Evolutionary conservation across 768 basidiomycete species (phyloP).

Genomic region (Amanita pseudoporphyria): DNA sequence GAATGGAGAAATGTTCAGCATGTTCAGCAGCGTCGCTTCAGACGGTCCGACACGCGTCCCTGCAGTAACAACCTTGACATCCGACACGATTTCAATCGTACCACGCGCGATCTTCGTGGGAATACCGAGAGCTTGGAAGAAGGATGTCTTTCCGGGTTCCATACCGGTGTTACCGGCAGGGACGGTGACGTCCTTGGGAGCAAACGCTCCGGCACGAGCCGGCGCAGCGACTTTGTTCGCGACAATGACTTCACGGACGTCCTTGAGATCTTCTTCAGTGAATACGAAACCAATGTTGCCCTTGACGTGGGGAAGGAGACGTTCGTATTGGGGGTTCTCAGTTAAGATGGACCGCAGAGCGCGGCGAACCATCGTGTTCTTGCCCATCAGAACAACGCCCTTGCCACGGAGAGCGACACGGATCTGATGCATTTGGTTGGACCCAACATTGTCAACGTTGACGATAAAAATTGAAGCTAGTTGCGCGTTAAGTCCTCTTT

Average conservation of each 20-base stretch:
- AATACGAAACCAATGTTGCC: slow-evolving; percentile 99
- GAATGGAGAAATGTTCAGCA: slow-evolving; percentile 99
- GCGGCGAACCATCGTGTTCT: slow-evolving; percentile 99
- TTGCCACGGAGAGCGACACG: slow-evolving; percentile 93
- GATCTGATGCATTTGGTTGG: slow-evolving; percentile 99
- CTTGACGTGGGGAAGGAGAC: slow-evolving; percentile 88
- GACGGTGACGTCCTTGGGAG: slow-evolving; percentile 86
- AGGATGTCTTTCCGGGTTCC: slow-evolving; percentile 99
- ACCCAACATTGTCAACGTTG: slow-evolving; percentile 99
- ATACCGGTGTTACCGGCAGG: slow-evolving; percentile 98
- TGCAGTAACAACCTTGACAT: slow-evolving; percentile 89
- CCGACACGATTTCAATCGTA: slow-evolving; percentile 98
- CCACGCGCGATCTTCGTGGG: slow-evolving; percentile 99
- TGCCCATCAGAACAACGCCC: slow-evolving; percentile 97
- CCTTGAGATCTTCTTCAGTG: slow-evolving; percentile 87
- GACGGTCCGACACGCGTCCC: slow-evolving; percentile 94
- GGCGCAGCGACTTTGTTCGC: slow-evolving; percentile 99
- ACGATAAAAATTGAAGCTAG: slow-evolving; percentile 96
- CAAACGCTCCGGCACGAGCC: slow-evolving; percentile 95
- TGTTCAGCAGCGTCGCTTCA: slow-evolving; percentile 97
- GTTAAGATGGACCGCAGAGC: slow-evolving; percentile 85
- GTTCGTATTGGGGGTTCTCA: slow-evolving; percentile 92
- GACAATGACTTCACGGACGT: slow-evolving; percentile 85
- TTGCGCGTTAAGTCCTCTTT: slow-evolving; percentile 7
- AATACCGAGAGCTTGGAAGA: slow-evolving; percentile 99